Evolutionary conservation across 2,329 filamentous ascomycete genomes (phyloP), one percentile per base, ranked within the genome.

Genomic region (Alternaria postmessia): DNA sequence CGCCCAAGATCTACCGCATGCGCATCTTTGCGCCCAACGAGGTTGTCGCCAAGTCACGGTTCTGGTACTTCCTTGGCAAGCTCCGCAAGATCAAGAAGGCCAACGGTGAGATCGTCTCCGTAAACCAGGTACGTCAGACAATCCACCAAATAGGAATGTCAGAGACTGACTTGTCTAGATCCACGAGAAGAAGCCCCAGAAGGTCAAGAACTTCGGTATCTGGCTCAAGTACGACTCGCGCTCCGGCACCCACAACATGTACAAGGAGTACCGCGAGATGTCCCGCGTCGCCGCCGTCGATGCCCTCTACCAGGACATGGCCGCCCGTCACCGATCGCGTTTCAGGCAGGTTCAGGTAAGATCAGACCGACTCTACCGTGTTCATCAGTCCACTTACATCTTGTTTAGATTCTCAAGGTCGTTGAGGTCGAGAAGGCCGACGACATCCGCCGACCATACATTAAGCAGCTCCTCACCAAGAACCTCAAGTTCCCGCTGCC

Each of bases 231-330:
- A 99, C 88, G 94, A 99, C 87, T 99, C 96, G 68, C 94, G 95
- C 85, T 98, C 95, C 78, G 95, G 95, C 79, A 99, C 95, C 79
- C 95, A 99, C 93, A 99, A 99, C 91, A 99, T 99, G 95, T 99
- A 99, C 93, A 98, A 98, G 91, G 95, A 99, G 91, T 98, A 97
- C 91, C 92, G 95, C 82, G 95, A 98, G 89, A 92, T 98, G 89
- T 94, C 92, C 82, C 89, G 95, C 84, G 92, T 91, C 80, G 94
- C 95, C 75, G 95, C 95, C 73, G 94, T 98, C 79, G 92, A 98
- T 86, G 86, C 94, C 75, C 89, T 99, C 81, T 99, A 99, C 91
- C 92, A 95, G 85, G 95, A 99, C 87, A 98, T 99, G 95, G 93
- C 95, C 76, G 94, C 96, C 83, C 93, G 95, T 83, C 95, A 99